Base-by-base conservation (phyloP, 495 filamentous ascomycete genomes). In the Thermothielavioides terrestris region DNA sequence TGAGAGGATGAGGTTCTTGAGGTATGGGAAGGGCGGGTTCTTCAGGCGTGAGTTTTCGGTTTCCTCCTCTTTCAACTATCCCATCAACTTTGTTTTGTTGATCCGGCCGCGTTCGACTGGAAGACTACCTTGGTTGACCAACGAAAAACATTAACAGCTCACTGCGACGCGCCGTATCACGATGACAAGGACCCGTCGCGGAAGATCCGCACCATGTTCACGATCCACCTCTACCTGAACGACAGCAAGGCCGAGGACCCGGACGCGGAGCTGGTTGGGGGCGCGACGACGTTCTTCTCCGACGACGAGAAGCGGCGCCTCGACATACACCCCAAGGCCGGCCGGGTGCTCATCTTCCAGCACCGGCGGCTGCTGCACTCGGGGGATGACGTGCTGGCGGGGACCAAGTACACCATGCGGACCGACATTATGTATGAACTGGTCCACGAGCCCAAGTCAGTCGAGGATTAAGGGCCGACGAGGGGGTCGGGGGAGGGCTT, bases 201-300 rank as follows among this genome's bases (percentile, higher is more conserved):
- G 36, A 77, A 38, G 0, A 44, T 63, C 9, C 42, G 88, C 61
- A 86, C 87, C 3, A 75, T 80, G 45, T 84, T 81, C 56, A 95
- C 90, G 0, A 65, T 94, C 22, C 90, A 96, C 50, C 64, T 95
- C 14, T 96, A 95, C 63, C 74, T 96, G 42, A 89, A 86, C 60
- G 70, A 74, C 48, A 71, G 66, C 39, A 59, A 65, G 52, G 62
- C 66, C 14, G 69, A 64, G 48, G 64, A 41, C 14, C 46, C 37
- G 4, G 49, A 53, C 22, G 64, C 54, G 20, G 73, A 71, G 27
- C 60, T 84, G 11, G 58, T 69, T 1, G 84, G 83, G 3, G 84
- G 84, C 20, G 74, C 84, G 1, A 86, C 83, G 10, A 77, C 78
- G 4, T 85, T 90, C 61, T 67, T 75, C 36, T 77, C 72, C 1